Percentiles rank a stretch among this genome's conserved stretches.
These are phyloP conservation scores for Colletotrichum eleusines DNA, from an alignment of 2,329 filamentous ascomycete species.

Conservation along the genomic window DNA sequence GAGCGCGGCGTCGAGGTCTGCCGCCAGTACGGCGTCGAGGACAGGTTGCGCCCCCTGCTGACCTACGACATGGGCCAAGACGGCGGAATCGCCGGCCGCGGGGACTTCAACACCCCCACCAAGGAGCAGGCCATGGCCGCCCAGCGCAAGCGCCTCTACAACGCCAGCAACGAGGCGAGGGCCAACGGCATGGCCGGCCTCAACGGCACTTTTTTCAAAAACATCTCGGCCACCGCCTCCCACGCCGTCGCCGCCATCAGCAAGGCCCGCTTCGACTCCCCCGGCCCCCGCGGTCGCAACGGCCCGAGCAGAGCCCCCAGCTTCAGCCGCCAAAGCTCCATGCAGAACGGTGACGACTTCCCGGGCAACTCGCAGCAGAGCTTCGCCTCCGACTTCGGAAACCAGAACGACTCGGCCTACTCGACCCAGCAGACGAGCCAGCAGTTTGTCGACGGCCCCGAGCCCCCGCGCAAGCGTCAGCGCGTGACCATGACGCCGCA, in stretches of 20 bases:
- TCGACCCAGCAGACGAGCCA: constrained; percentile 65
- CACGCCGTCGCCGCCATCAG: constrained; percentile 96
- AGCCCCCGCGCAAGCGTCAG: constrained; percentile 87
- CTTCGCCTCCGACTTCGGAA: constrained; percentile 80
- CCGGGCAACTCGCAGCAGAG: constrained; percentile 87
- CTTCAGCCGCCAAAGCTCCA: constrained; percentile 78
- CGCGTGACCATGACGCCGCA: constrained; percentile 67
- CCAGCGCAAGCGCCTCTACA: constrained; percentile 92
- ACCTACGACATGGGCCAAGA: constrained; percentile 86
- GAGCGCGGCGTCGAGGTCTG: constrained; percentile 93
- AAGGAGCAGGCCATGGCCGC: constrained; percentile 99
- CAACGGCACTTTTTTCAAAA: constrained; percentile 94
- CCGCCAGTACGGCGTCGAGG: constrained; percentile 81
- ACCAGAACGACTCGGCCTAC: constrained; percentile 78
- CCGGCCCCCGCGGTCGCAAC: constrained; percentile 75
- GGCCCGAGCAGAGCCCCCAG: constrained; percentile 75
- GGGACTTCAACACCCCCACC: constrained; percentile 90
- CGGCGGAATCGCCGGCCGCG: constrained; percentile 77
- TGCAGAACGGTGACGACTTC: constrained; percentile 77
- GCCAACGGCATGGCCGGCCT: constrained; percentile 64
- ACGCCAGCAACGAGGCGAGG: constrained; percentile 76
- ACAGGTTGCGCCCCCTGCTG: constrained; percentile 78
- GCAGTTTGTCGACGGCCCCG: constrained; percentile 55
- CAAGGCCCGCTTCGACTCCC: constrained; percentile 94
- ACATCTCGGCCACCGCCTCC: constrained; percentile 92